Conservation (phyloP, 352 stramenopile species). For the Phytophthora agathidicida region DNA sequence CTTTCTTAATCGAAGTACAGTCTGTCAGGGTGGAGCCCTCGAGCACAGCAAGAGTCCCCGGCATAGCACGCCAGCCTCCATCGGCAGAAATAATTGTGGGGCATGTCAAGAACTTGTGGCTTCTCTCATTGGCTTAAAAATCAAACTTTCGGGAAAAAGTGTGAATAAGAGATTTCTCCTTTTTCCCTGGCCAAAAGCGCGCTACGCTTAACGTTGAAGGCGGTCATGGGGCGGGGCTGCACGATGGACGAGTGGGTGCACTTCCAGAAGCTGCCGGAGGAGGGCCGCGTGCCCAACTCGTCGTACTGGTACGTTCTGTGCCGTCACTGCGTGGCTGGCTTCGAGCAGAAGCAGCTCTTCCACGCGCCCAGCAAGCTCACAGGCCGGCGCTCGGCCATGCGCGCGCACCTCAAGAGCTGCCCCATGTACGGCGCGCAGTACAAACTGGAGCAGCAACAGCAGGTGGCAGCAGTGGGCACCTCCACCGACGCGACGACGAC, state of each 20-base stretch:
- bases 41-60: no score
- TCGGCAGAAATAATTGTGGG: no score
- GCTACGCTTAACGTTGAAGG: no score
- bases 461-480: conserved; percentile 9
- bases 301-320: conserved; percentile 87
- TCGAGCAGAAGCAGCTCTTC: conserved; percentile 70
- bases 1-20: no score
- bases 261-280: conserved; percentile 72
- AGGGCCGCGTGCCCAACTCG: conserved; percentile 75
- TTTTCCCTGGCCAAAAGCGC: no score
- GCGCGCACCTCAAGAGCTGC: conserved; percentile 75
- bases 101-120: no score
- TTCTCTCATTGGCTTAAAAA: no score
- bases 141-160: no score
- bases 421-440: conserved; percentile 74
- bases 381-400: conserved; percentile 77
- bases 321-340: conserved; percentile 68
- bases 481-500: neutral
- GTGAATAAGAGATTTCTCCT: no score
- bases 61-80: no score
- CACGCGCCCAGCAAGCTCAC: conserved; percentile 64
- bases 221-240: conserved; percentile 69
- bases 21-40: no score
- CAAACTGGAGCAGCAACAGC: conserved; percentile 51
- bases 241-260: conserved; percentile 87